Percentiles rank a stretch among this genome's conserved stretches.
Evolutionary conservation across 345 rosid genomes (phyloP).

Genomic region (Excoecaria cochinchinensis): DNA sequence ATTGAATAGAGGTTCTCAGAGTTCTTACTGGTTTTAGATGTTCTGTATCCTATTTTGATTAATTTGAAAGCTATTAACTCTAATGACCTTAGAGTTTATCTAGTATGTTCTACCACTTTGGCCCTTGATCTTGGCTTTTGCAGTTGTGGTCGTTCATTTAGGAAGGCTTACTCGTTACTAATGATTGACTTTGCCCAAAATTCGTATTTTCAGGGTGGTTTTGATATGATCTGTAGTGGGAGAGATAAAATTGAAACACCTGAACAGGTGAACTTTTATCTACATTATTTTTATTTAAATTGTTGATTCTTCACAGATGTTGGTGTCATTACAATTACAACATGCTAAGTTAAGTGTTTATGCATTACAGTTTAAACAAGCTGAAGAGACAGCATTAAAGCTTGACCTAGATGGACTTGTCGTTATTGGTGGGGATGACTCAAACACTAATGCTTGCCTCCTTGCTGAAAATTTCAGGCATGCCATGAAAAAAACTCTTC

Average conservation of each 20-base stretch:
- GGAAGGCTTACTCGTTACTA: not conserved
- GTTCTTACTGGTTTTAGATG: not conserved
- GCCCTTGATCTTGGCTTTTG: not conserved
- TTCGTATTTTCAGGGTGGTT: constrained; percentile 70
- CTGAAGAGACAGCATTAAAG: constrained; percentile 83
- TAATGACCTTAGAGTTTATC: not conserved
- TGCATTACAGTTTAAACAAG: constrained; percentile 86
- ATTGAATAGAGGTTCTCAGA: not conserved
- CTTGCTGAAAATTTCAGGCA: constrained; percentile 93
- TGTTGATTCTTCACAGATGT: not conserved
- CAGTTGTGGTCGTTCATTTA: not conserved
- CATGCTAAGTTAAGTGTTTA: constrained; percentile 9
- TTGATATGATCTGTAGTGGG: constrained; percentile 99
- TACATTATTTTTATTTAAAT: not conserved
- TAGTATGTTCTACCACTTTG: not conserved
- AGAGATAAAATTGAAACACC: constrained; percentile 99
- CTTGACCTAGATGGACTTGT: constrained; percentile 92
- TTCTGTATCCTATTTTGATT: not conserved
- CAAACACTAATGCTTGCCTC: constrained; percentile 96
- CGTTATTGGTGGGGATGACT: constrained; percentile 98
- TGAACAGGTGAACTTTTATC: constrained; percentile 59
- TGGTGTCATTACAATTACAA: not conserved
- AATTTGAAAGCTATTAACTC: not conserved
- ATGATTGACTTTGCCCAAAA: not conserved
- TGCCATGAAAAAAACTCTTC: not conserved